A percentile compares a stretch with the other conserved stretches of the same genome.
These are phyloP conservation scores for Nepenthes gracilis DNA, from an alignment of 148 eudicot species.

Conservation along the genomic window DNA sequence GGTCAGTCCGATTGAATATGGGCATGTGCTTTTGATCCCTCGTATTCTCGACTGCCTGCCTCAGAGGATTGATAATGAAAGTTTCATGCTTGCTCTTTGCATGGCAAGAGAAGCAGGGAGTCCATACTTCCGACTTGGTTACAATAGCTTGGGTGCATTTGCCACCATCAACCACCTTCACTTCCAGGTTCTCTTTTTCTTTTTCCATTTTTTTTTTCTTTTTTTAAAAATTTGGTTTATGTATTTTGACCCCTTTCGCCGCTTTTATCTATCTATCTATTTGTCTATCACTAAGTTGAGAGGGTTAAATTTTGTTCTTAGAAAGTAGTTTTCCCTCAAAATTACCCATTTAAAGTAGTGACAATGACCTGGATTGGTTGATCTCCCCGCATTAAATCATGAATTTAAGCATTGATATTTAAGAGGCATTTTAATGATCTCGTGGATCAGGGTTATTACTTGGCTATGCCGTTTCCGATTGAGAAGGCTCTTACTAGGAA, in stretches of 20 bases:
- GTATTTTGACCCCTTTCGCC: neutral
- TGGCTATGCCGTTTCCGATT: slow-evolving; percentile 56
- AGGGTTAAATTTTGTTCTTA: neutral
- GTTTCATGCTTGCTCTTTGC: slow-evolving; percentile 70
- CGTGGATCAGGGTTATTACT: slow-evolving; percentile 52
- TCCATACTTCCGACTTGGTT: slow-evolving; percentile 78
- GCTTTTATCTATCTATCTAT: neutral
- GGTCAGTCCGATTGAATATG: slow-evolving; percentile 97
- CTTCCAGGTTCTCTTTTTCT: slow-evolving; percentile 44
- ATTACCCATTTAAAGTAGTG: no score
- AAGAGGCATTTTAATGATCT: neutral
- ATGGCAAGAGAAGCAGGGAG: slow-evolving; percentile 69
- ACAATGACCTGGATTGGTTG: no score
- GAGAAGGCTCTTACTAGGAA: slow-evolving; percentile 51
- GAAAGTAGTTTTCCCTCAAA: neutral
- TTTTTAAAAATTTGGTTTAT: neutral
- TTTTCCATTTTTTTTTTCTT: neutral
- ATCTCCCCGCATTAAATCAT: neutral
- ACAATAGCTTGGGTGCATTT: slow-evolving; percentile 93
- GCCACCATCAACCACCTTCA: slow-evolving; percentile 94
- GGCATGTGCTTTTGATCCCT: slow-evolving; percentile 83
- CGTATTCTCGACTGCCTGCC: slow-evolving; percentile 71
- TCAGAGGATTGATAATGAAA: slow-evolving; percentile 63
- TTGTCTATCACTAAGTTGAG: no score
- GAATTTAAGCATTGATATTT: neutral